phyloP scores from a whole-genome alignment of 768 basidiomycete genomes.

The Neoboletus brunneissimus region DNA sequence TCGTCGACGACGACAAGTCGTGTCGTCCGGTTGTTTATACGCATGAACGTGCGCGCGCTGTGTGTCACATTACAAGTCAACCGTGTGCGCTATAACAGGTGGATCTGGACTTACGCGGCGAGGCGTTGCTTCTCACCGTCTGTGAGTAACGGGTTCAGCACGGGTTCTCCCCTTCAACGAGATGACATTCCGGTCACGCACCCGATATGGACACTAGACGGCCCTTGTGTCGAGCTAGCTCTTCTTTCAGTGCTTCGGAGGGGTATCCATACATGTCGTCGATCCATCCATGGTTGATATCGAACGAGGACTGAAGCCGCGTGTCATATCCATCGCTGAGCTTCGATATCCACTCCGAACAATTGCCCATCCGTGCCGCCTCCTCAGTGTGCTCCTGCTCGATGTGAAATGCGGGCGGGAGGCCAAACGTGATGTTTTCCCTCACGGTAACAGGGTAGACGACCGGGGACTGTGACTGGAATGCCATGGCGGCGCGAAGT shows the following conservation, averaged over 20 bases:
- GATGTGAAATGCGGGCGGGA: conserved; percentile 10
- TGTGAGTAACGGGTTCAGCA: not conserved
- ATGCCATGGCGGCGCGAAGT: conserved; percentile 43
- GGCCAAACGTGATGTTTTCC: conserved; percentile 41
- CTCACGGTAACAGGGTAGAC: conserved; percentile 47
- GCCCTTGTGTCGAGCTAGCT: conserved; percentile 23
- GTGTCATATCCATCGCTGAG: conserved; percentile 31
- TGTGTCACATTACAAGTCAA: not conserved
- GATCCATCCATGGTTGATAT: conserved; percentile 18
- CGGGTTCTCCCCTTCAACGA: conserved; percentile 1
- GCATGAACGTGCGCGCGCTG: conserved; percentile 49
- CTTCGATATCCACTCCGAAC: conserved; percentile 33
- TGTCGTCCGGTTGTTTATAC: conserved; percentile 30
- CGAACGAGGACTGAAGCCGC: conserved; percentile 30
- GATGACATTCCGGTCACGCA: conserved; percentile 1
- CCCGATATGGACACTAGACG: conserved; percentile 23
- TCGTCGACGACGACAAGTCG: conserved; percentile 56
- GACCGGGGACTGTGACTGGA: conserved; percentile 48
- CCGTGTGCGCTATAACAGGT: not conserved
- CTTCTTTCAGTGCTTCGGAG: conserved; percentile 21
- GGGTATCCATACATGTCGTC: conserved; percentile 18
- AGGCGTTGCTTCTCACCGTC: conserved; percentile 51
- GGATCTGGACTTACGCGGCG: conserved; percentile 39
- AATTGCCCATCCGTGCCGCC: conserved; percentile 35
- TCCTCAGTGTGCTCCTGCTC: conserved; percentile 21